Evolutionary conservation across 1,284 basidiomycete genomes (phyloP).

Genomic region (Golubevia sp.): DNA sequence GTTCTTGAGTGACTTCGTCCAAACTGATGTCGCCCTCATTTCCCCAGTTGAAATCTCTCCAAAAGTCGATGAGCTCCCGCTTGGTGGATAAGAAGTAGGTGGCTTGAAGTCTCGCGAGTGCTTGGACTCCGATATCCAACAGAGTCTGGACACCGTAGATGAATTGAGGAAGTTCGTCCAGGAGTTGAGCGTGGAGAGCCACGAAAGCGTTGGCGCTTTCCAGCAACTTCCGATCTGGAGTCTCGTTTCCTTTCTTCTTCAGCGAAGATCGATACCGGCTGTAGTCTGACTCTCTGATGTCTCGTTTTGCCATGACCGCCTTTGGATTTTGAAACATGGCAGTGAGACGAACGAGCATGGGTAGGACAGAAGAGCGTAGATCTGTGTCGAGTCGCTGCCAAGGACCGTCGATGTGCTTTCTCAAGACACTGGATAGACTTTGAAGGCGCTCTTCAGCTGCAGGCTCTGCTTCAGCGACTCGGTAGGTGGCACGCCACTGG

Average conservation of each 20-base stretch:
- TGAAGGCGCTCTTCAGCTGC: conserved; percentile 22
- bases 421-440: conserved; percentile 17
- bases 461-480: conserved; percentile 14
- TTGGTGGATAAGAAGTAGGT: conserved; percentile 24
- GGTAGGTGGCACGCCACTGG: conserved; percentile 32
- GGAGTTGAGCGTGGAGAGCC: conserved; percentile 51
- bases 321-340: conserved; percentile 36
- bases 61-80: conserved; percentile 21
- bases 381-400: conserved; percentile 39
- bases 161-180: conserved; percentile 54
- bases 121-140: conserved; percentile 39
- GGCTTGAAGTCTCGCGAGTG: conserved; percentile 43
- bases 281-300: conserved; percentile 49
- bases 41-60: conserved; percentile 11
- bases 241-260: conserved; percentile 15
- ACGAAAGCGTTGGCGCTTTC: conserved; percentile 45
- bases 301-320: conserved; percentile 48
- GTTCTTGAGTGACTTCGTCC: conserved; percentile 23
- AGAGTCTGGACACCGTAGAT: conserved; percentile 43
- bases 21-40: conserved; percentile 18
- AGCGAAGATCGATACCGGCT: conserved; percentile 21
- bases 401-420: not conserved
- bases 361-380: conserved; percentile 25
- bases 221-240: conserved; percentile 27
- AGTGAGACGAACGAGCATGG: conserved; percentile 52